These are phyloP conservation scores for Neltuma alba DNA, from an alignment of 306 rosid species.

Conservation along the genomic window DNA sequence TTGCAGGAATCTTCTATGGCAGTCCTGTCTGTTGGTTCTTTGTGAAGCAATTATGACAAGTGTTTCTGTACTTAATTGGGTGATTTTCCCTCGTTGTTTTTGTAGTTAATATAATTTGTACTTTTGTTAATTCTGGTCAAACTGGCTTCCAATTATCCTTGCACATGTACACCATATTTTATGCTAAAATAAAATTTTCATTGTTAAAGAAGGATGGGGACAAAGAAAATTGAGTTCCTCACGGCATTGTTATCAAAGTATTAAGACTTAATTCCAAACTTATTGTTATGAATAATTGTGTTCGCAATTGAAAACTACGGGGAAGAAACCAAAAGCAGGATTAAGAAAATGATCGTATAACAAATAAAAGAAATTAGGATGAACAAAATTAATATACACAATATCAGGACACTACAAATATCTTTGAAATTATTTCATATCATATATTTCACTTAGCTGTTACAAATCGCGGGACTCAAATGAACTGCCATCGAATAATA, in stretches of 20 bases:
- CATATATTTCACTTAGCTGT: not conserved
- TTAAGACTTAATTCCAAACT: not conserved
- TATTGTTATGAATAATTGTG: not conserved
- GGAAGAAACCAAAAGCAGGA: not conserved
- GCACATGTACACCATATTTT: not conserved
- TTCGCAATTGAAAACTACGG: not conserved
- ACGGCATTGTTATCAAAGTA: not conserved
- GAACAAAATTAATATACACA: not conserved
- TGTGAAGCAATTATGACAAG: not conserved
- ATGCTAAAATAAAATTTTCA: not conserved
- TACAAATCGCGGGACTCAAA: slow-evolving; percentile 16
- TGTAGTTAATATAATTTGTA: not conserved
- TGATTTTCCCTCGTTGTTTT: not conserved
- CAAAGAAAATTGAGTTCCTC: not conserved
- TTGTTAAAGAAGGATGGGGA: not conserved
- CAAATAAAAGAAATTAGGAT: slow-evolving; percentile 2
- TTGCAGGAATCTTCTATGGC: not conserved
- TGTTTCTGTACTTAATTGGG: not conserved
- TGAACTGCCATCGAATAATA: slow-evolving; percentile 21
- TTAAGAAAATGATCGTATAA: not conserved
- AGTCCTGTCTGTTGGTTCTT: not conserved
- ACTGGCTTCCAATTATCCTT: not conserved
- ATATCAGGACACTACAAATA: not conserved
- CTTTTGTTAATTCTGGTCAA: not conserved
- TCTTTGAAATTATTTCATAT: not conserved